These are phyloP conservation scores for Amphicarpaea edgeworthii DNA, from an alignment of 306 rosid genomes.

Conservation along the genomic window DNA sequence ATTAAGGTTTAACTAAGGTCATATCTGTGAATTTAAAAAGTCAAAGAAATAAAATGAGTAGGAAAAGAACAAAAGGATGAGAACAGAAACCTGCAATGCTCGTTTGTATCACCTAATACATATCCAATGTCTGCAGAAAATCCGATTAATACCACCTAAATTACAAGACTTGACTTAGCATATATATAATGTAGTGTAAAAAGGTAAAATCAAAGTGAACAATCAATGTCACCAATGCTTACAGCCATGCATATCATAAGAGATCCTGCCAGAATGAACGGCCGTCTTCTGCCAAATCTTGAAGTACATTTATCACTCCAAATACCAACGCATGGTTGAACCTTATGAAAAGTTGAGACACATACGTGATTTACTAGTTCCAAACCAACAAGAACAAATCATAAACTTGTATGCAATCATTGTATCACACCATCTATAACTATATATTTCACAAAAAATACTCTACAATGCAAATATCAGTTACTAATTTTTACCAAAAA, in stretches of 20 bases:
- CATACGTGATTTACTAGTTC: slow-evolving; percentile 4
- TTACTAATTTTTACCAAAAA: background rate
- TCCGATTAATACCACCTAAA: slow-evolving; percentile 90
- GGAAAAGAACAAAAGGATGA: slow-evolving; percentile 49
- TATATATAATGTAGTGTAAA: slow-evolving; percentile 19
- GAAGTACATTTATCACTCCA: slow-evolving; percentile 99
- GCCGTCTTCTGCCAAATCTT: slow-evolving; percentile 93
- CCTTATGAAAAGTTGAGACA: slow-evolving; percentile 31
- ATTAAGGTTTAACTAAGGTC: slow-evolving; percentile 31
- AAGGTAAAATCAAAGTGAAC: slow-evolving; percentile 28
- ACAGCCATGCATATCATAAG: slow-evolving; percentile 84
- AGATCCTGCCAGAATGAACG: slow-evolving; percentile 95
- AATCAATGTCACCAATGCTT: slow-evolving; percentile 50
- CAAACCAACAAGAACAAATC: slow-evolving; percentile 26
- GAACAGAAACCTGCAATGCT: slow-evolving; percentile 87
- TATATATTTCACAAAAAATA: background rate
- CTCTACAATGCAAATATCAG: slow-evolving; percentile 1
- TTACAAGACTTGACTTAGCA: slow-evolving; percentile 61
- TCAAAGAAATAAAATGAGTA: slow-evolving; percentile 18
- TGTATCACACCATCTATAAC: background rate
- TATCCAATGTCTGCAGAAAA: slow-evolving; percentile 98
- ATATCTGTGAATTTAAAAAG: slow-evolving; percentile 19
- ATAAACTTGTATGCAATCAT: background rate
- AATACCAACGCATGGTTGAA: slow-evolving; percentile 64
- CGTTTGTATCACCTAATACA: slow-evolving; percentile 82